These are phyloP conservation scores for Pelargonium myrrhifolium DNA, from an alignment of 441 rosid genomes.

Conservation along the genomic window DNA sequence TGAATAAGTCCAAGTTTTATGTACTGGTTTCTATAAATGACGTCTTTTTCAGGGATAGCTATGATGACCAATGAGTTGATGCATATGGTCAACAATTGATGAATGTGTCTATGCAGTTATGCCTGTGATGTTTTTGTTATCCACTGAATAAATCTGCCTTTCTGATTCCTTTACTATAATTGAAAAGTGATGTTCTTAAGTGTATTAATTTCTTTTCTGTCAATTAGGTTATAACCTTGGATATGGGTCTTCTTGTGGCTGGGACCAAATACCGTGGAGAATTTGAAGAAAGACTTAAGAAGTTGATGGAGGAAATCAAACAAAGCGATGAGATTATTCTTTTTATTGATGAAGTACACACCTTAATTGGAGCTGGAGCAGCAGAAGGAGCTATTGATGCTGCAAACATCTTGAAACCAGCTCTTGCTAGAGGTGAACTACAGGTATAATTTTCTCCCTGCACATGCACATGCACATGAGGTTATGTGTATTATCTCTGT, in stretches of 20 bases:
- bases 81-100: background rate
- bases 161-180: background rate
- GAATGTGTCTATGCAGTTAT: background rate
- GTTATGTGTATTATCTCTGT: background rate
- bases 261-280: constrained; percentile 98
- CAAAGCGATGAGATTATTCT: constrained; percentile 75
- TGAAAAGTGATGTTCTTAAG: constrained; percentile 9
- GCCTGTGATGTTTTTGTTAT: no score
- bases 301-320: constrained; percentile 81
- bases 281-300: constrained; percentile 86
- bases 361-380: constrained; percentile 91
- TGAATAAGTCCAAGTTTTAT: background rate
- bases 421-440: constrained; percentile 95
- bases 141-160: no score
- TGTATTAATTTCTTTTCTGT: background rate
- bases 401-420: constrained; percentile 90
- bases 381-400: constrained; percentile 94
- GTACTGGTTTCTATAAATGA: no score
- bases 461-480: background rate
- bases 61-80: no score
- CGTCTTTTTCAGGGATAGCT: no score
- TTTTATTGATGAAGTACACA: constrained; percentile 94
- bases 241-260: constrained; percentile 95
- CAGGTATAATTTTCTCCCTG: constrained; percentile 39
- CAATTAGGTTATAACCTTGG: constrained; percentile 75